phyloP scores from a whole-genome alignment of 495 filamentous ascomycete species.

The Hyaloscypha variabilis region DNA sequence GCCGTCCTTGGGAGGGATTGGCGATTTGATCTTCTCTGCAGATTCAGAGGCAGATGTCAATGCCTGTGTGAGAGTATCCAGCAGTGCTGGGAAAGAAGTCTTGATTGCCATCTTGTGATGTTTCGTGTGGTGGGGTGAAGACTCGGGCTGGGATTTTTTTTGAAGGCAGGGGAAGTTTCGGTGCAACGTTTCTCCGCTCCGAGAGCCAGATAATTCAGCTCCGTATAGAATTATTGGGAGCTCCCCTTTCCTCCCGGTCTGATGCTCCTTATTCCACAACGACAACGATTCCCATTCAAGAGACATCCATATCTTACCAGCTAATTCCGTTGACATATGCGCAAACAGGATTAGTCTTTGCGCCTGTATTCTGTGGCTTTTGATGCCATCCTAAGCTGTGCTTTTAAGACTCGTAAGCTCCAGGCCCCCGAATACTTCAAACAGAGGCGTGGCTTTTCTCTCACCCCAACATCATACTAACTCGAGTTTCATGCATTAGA shows the following conservation, averaged over 20 bases:
- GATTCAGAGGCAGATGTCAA: slow-evolving; percentile 61
- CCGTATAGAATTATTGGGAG: slow-evolving; percentile 3
- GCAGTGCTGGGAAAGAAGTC: slow-evolving; percentile 55
- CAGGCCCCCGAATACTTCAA: neutral
- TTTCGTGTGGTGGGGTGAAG: slow-evolving; percentile 10
- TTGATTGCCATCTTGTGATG: slow-evolving; percentile 46
- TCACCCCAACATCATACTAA: neutral
- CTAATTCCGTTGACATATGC: neutral
- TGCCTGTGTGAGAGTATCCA: slow-evolving; percentile 65
- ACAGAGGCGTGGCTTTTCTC: neutral
- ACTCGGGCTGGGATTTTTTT: neutral
- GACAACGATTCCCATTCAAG: neutral
- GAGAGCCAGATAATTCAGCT: slow-evolving; percentile 12
- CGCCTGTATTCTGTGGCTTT: neutral
- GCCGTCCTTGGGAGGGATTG: slow-evolving; percentile 69
- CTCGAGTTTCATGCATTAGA: slow-evolving; percentile 9
- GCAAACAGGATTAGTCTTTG: slow-evolving; percentile 13
- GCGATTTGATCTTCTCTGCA: slow-evolving; percentile 46
- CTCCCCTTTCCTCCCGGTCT: neutral
- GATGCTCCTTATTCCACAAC: neutral
- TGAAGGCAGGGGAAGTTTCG: neutral
- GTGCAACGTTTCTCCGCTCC: slow-evolving; percentile 14
- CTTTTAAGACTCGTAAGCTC: slow-evolving; percentile 24
- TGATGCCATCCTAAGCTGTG: slow-evolving; percentile 11
- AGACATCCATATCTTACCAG: neutral